phyloP scores from a whole-genome alignment of 176 grass and related monocot species.

The Alloteropsis semialata region DNA sequence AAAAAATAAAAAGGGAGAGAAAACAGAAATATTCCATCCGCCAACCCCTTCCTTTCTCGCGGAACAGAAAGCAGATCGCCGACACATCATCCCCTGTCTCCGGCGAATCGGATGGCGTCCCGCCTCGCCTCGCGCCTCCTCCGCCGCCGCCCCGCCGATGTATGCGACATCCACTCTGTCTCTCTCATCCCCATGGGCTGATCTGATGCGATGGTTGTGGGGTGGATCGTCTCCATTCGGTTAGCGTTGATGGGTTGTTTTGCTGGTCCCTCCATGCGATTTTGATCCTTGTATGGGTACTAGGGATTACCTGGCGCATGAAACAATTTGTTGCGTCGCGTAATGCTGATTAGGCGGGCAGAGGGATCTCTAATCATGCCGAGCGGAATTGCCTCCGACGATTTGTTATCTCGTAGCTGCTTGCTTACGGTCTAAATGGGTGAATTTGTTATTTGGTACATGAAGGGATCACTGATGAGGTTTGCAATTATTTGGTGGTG shows the following conservation, averaged over 20 bases:
- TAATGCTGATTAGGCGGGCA: neutral
- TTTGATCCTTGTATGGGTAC: conserved; percentile 1
- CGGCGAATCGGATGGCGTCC: conserved; percentile 67
- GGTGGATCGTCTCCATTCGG: neutral
- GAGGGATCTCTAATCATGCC: neutral
- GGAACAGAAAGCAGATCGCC: conserved; percentile 21
- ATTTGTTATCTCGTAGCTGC: neutral
- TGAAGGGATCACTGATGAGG: neutral
- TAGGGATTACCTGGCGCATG: neutral
- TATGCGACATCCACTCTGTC: conserved; percentile 7
- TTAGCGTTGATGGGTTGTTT: neutral
- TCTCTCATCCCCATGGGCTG: neutral
- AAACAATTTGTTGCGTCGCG: neutral
- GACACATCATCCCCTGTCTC: neutral
- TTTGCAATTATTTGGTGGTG: neutral
- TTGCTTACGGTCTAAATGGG: neutral
- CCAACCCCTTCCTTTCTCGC: neutral
- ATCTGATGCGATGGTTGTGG: conserved; percentile 2
- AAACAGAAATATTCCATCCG: neutral
- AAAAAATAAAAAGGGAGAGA: neutral
- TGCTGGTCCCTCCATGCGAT: neutral
- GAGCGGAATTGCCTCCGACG: neutral
- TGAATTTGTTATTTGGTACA: neutral
- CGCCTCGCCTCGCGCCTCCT: conserved; percentile 44
- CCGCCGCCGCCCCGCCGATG: conserved; percentile 40